A percentile compares a stretch with the other conserved stretches of the same genome.
phyloP scores from a whole-genome alignment of 169 alveolate genomes.

The Plasmodium chabaudi region DNA sequence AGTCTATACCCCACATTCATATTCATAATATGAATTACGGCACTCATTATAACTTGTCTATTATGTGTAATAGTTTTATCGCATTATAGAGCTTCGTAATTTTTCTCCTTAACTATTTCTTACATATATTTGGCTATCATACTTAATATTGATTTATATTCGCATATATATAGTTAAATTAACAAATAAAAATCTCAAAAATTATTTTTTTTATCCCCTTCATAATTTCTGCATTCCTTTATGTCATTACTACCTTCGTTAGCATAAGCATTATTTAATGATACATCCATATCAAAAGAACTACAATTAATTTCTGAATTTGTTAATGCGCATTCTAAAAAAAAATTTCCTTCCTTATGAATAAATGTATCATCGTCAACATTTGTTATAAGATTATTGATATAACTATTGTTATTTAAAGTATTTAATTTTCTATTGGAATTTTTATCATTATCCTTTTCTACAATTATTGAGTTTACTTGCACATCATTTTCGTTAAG shows the following conservation, averaged over 20 bases:
- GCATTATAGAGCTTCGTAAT: no score
- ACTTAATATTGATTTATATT: no score
- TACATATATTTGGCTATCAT: no score
- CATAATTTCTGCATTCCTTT: no score
- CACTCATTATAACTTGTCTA: no score
- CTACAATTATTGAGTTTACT: background rate
- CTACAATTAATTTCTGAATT: slow-evolving; percentile 67
- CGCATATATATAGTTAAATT: no score
- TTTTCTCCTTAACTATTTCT: no score
- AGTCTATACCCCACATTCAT: no score
- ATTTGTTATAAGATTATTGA: slow-evolving; percentile 67
- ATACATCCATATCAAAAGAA: slow-evolving; percentile 56
- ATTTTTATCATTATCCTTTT: slow-evolving; percentile 33
- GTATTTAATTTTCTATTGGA: slow-evolving; percentile 29
- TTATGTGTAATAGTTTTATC: no score
- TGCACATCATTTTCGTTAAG: slow-evolving; percentile 20
- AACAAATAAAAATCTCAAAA: no score
- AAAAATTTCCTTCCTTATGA: slow-evolving; percentile 69
- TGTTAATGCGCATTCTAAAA: slow-evolving; percentile 52
- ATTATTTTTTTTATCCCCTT: no score
- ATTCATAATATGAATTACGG: no score
- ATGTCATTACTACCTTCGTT: slow-evolving; percentile 1
- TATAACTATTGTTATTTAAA: slow-evolving; percentile 65
- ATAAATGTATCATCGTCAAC: slow-evolving; percentile 70
- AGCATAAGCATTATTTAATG: slow-evolving; percentile 22